Evolutionary conservation across 164 flowering plant species (phyloP).

Genomic region (Umbilicus rupestris): DNA sequence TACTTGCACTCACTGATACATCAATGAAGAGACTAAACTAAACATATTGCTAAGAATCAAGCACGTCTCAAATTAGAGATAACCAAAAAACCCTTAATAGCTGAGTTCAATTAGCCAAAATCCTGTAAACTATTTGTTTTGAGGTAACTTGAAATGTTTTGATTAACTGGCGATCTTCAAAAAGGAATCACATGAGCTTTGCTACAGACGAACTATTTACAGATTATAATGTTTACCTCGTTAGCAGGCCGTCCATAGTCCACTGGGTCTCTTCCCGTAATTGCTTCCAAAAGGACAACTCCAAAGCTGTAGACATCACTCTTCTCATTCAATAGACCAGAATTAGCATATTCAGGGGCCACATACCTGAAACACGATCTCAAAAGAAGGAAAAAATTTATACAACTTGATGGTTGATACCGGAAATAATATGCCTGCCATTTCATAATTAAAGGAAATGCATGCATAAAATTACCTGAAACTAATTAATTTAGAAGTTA

Average conservation of each 20-base stretch:
- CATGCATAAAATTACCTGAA: neutral
- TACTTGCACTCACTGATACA: slow-evolving; percentile 27
- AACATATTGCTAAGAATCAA: neutral
- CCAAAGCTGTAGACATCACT: slow-evolving; percentile 93
- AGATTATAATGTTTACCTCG: slow-evolving; percentile 41
- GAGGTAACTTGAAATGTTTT: neutral
- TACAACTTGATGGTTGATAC: neutral
- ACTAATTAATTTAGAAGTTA: neutral
- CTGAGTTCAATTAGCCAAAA: neutral
- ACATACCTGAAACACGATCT: slow-evolving; percentile 47
- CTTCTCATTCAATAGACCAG: slow-evolving; percentile 81
- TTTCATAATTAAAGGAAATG: neutral
- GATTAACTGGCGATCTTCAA: neutral
- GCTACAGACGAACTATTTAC: neutral
- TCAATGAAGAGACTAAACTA: neutral
- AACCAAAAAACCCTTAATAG: no score
- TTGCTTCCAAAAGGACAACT: slow-evolving; percentile 73
- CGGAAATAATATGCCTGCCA: neutral
- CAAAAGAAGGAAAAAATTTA: neutral
- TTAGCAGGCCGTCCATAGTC: slow-evolving; percentile 59
- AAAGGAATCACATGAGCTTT: neutral
- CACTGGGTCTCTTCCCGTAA: slow-evolving; percentile 86
- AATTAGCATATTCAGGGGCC: slow-evolving; percentile 90
- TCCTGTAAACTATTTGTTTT: no score
- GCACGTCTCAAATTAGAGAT: neutral